Evolutionary conservation across 2,329 filamentous ascomycete genomes (phyloP).

Genomic region (Pseudocercospora cruenta): DNA sequence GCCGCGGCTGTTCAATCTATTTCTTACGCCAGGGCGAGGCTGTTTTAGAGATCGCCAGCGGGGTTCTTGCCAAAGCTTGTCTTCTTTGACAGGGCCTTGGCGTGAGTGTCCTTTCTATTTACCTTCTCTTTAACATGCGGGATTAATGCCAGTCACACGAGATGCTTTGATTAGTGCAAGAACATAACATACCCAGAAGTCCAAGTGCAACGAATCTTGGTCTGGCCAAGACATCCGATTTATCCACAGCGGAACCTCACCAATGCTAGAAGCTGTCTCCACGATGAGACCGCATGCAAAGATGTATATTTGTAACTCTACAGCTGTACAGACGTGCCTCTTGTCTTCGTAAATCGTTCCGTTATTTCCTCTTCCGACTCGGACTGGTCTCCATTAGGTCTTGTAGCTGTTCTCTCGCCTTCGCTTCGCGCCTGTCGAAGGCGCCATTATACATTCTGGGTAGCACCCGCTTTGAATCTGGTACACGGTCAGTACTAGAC

Average conservation of each 20-base stretch:
- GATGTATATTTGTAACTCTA: conserved; percentile 13
- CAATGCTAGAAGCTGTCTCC: not conserved
- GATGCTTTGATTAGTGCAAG: no score
- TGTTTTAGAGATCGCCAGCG: not conserved
- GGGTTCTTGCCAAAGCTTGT: not conserved
- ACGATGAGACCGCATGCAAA: not conserved
- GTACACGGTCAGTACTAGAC: not conserved
- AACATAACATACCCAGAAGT: no score
- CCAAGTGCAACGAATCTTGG: not conserved
- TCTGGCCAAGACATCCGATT: not conserved
- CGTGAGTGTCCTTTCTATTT: not conserved
- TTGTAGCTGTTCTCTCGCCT: conserved; percentile 51
- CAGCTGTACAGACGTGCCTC: conserved; percentile 14
- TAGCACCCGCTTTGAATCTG: conserved; percentile 59
- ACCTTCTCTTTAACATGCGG: not conserved
- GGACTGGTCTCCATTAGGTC: conserved; percentile 38
- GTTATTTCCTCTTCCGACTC: conserved; percentile 32
- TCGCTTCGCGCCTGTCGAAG: conserved; percentile 63
- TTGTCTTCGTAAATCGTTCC: conserved; percentile 16
- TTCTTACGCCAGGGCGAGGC: not conserved
- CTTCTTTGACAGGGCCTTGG: not conserved
- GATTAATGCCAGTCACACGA: no score
- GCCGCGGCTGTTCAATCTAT: not conserved
- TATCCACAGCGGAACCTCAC: not conserved
- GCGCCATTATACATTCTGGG: conserved; percentile 64